Base-by-base conservation (phyloP, 148 eudicot species). In the Talinum fruticosum region DNA sequence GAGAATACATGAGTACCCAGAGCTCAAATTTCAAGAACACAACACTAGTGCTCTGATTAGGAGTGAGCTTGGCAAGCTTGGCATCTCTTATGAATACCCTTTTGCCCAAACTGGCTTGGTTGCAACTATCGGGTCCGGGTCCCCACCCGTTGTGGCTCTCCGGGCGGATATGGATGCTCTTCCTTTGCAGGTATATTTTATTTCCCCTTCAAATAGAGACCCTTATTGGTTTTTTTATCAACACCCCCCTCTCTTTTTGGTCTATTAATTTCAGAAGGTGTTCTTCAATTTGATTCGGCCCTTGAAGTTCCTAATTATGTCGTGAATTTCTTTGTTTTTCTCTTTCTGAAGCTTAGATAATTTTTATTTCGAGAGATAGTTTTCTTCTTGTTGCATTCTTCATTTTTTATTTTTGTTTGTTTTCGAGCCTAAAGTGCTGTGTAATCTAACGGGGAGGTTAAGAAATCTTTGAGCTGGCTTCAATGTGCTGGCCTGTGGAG, bases 151-250 rank as follows among this genome's bases (percentile, higher is more conserved):
- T 75, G 53, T 87, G 61, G 83, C 83, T 75, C 84, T 87, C 21
- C 67, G 89, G 30, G 87, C 87, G 10, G 87, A 87, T 51, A 87
- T 84, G 87, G 89, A 87, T 54, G 87, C 89, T 21, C 89, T 87
- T 36, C 80, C 87, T 0, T 57, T 87, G 80, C 87, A 87, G 87
- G 89, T 86, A 69, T 69, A 4, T 2, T 36, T 5, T 10, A 15
- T 49, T 32, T 16, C 13, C 26, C 23, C 29, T 44, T n/a, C 72
- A 24, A 8, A 28, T 23, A 30, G 14, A 23, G 7, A 62, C 24
- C 29, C 8, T 23, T 24, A 8, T 62, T 3, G 35, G 37, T 29
- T 14, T 1, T 68, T 68, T 36, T n/a, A n/a, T n/a, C n/a, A n/a
- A n/a, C n/a, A n/a, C n/a, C n/a, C n/a, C n/a, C n/a, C n/a, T n/a